Evolutionary conservation across 2,329 filamentous ascomycete genomes (phyloP), one percentile per base, ranked within the genome.

Genomic region (Neonectria punicea): DNA sequence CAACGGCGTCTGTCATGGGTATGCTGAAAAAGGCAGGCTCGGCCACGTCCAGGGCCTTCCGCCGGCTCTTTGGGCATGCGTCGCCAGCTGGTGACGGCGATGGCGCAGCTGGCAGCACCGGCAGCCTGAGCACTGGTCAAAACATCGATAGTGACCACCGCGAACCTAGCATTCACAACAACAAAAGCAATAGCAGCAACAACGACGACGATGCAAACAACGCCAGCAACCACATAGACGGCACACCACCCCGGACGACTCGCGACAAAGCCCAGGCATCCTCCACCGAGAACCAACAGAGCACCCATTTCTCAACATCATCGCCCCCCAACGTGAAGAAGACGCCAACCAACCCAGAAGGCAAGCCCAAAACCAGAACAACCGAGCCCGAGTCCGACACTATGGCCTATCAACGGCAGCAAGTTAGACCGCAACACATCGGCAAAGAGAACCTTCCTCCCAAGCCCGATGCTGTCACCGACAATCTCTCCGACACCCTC

Each of bases 381-480:
- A 47, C 51, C 43, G n/a, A 49, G 32, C 41, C 36, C 53, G 16
- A 53, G 13, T 36, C 59, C 20, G 36, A 63, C 46, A 58, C 60
- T 34, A 77, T 76, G 76, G 61, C 68, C 25, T n/a, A 55, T 20
- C 51, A 32, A 30, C 65, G 56, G 18, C 61, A 34, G 28, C 61
- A 30, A 44, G 9, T 32, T 34, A 14, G 34, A 30, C 49, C 36
- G 25, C 30, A 50, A 9, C 64, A 63, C 13, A 43, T 57, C 25
- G 66, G 73, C 59, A 79, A 79, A 64, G 78, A 80, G 67, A 79
- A 80, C 44, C 67, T 61, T 16, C 72, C 73, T 6, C 74, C 71
- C 2, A 55, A 16, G 43, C 36, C 59, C 2, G 34, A 18, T 18
- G 57, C 34, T 2, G 30, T 73, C 16, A 22, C 67, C 8, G 58